Base-by-base conservation (phyloP, 306 rosid species). In the Hylodesmum podocarpum region DNA sequence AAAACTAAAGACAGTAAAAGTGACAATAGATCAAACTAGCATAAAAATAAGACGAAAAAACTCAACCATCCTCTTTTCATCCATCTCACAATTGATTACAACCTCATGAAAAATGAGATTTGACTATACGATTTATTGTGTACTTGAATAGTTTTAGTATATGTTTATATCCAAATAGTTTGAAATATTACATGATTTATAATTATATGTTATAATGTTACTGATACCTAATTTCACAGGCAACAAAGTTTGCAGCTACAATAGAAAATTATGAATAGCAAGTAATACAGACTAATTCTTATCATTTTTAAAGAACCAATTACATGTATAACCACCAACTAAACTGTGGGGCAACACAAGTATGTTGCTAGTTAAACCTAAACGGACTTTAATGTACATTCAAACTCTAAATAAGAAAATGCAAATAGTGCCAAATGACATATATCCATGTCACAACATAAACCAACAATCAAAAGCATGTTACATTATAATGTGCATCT, bases 401-500 rank as follows among this genome's bases (percentile, higher is more conserved):
- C 46, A 9, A 33, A n/a, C 43, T 62, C 27, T 62, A 34, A 33
- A 16, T 47, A 21, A 19, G 11, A 63, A 6, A 29, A 31, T 21
- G 19, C 11, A 66, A 5, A 36, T 19, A 6, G 24, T 18, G 63
- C 0, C 43, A 18, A 70, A 64, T 24, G 22, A 21, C 39, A 28
- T 8, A 43, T 18, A 34, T 43, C 8, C 34, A 59, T 25, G 29
- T 8, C 33, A 36, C 6, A 36, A 18, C 50, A 53, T 33, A 28
- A 15, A 63, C 5, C 25, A 54, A 8, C 1, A 37, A 24, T n/a
- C 54, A 8, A 55, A 73, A 31, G 24, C 0, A 44, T 5, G 51
- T 66, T 70, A 74, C 71, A 66, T 44, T 44, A 34, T n/a, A 73
- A 57, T n/a, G 33, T 33, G 18, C 66, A 63, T 65, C 29, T 58